These are phyloP conservation scores for Dipteronia sinensis DNA, from an alignment of 345 rosid genomes.

Conservation along the genomic window DNA sequence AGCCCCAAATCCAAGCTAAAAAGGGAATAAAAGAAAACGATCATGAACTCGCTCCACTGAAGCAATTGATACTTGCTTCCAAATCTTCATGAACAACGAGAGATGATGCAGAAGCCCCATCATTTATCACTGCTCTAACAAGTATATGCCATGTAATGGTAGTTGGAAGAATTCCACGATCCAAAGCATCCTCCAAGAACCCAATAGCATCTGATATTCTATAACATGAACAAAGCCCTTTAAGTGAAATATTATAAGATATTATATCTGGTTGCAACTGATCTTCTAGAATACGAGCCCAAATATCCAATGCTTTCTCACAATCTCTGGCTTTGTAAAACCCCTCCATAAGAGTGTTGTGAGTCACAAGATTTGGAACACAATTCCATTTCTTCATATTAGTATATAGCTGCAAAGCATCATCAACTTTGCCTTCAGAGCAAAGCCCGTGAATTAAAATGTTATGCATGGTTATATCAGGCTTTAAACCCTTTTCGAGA, in stretches of 20 bases:
- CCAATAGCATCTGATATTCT: constrained; percentile 58
- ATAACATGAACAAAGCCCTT: constrained; percentile 74
- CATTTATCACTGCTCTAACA: constrained; percentile 61
- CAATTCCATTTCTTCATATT: constrained; percentile 54
- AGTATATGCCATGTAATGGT: constrained; percentile 80
- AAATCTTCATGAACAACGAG: constrained; percentile 4
- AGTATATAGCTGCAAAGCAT: constrained; percentile 61
- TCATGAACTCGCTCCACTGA: background rate
- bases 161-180: constrained; percentile 60
- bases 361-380: constrained; percentile 77
- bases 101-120: constrained; percentile 14
- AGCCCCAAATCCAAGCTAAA: background rate
- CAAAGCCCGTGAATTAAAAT: constrained; percentile 82
- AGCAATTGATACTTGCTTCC: background rate
- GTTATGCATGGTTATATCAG: constrained; percentile 75
- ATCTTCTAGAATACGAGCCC: constrained; percentile 56
- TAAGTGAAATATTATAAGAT: constrained; percentile 73
- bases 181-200: constrained; percentile 70
- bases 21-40: background rate
- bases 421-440: constrained; percentile 66
- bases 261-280: constrained; percentile 74
- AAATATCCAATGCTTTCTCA: constrained; percentile 60
- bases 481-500: constrained; percentile 56
- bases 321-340: constrained; percentile 60
- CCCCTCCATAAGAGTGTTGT: constrained; percentile 88